These are phyloP conservation scores for Otatea glauca DNA, from an alignment of 176 grass and related monocot species.

Conservation along the genomic window DNA sequence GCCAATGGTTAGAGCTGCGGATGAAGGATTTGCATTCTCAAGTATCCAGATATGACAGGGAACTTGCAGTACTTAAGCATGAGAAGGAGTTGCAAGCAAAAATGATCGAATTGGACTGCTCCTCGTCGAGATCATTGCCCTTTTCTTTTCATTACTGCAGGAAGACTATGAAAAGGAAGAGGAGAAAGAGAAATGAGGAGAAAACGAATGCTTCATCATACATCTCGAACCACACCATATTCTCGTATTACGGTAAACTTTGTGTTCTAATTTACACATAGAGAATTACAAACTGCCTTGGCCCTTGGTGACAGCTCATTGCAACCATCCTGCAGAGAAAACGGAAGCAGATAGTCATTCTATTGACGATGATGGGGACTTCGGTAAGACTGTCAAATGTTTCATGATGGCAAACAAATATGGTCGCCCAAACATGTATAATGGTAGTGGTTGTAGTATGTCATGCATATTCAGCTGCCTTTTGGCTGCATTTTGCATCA, in stretches of 20 bases:
- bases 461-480: neutral
- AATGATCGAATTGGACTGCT: constrained; percentile 92
- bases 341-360: constrained; percentile 76
- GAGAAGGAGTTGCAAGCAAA: constrained; percentile 88
- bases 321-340: constrained; percentile 56
- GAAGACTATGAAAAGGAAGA: constrained; percentile 87
- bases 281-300: constrained; percentile 25
- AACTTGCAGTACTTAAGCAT: constrained; percentile 72
- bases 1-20: constrained; percentile 80
- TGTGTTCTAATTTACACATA: constrained; percentile 40
- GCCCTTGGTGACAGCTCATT: constrained; percentile 31
- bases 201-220: constrained; percentile 62
- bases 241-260: constrained; percentile 87
- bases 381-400: constrained; percentile 49
- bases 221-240: constrained; percentile 67
- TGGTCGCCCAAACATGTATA: neutral
- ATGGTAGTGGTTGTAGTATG: neutral
- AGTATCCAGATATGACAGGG: constrained; percentile 81
- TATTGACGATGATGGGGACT: constrained; percentile 64
- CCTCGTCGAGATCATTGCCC: constrained; percentile 80
- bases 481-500: constrained; percentile 19
- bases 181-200: constrained; percentile 75
- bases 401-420: constrained; percentile 37
- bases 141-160: constrained; percentile 59
- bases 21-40: constrained; percentile 86